A percentile compares a stretch with the other conserved stretches of the same genome.
These are phyloP conservation scores for Suhomyces emberorum DNA, from an alignment of 805 yeast species.

Conservation along the genomic window DNA sequence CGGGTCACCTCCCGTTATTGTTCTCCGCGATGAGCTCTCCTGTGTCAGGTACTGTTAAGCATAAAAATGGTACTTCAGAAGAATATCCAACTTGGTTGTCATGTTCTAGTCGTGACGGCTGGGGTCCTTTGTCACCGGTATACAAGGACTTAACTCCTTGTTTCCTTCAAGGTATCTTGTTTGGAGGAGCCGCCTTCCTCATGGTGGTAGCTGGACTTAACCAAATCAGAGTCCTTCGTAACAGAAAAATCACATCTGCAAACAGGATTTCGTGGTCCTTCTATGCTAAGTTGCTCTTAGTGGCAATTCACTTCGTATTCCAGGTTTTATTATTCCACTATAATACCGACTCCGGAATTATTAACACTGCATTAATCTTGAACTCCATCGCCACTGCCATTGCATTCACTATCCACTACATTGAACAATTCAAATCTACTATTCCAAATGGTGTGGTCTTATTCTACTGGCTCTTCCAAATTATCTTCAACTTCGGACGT, in stretches of 20 bases:
- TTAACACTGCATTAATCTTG: constrained; percentile 21
- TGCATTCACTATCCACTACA: constrained; percentile 56
- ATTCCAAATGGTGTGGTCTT: constrained; percentile 68
- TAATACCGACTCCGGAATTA: constrained; percentile 19
- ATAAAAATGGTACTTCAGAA: constrained; percentile 1
- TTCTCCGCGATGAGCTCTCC: not conserved
- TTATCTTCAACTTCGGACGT: constrained; percentile 47
- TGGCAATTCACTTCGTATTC: constrained; percentile 37
- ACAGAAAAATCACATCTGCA: constrained; percentile 24
- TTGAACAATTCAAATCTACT: constrained; percentile 65
- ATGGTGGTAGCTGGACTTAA: constrained; percentile 43
- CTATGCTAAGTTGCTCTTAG: constrained; percentile 40
- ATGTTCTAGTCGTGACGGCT: constrained; percentile 37
- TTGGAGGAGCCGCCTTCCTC: constrained; percentile 38
- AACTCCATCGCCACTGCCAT: constrained; percentile 46
- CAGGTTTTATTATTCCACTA: constrained; percentile 20
- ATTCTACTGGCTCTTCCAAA: constrained; percentile 68
- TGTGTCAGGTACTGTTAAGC: not conserved
- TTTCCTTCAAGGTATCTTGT: constrained; percentile 51
- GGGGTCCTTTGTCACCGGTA: constrained; percentile 36
- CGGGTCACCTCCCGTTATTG: constrained; percentile 3
- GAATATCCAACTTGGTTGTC: constrained; percentile 19
- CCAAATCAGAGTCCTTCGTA: constrained; percentile 33
- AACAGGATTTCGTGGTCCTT: constrained; percentile 38
- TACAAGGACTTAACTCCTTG: constrained; percentile 60